Evolutionary conservation across 768 basidiomycete species (phyloP).

Genomic region (Rhodotorula kratochvilovae): DNA sequence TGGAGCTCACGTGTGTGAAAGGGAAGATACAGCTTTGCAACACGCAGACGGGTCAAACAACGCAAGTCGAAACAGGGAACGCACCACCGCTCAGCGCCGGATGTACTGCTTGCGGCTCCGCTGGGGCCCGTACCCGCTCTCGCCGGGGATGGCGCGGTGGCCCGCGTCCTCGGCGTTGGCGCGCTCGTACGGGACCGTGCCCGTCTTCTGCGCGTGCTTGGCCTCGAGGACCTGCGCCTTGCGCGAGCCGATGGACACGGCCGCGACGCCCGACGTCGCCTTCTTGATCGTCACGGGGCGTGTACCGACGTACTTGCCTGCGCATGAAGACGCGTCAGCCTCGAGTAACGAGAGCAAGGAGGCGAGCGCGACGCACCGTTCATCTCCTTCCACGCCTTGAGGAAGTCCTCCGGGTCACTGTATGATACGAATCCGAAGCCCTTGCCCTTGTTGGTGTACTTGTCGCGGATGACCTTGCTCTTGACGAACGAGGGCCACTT

Average conservation of each 20-base stretch:
- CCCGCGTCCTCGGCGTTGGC: slow-evolving; percentile 35
- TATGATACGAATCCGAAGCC: slow-evolving; percentile 91
- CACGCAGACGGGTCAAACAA: background rate
- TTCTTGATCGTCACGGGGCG: slow-evolving; percentile 95
- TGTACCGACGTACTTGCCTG: slow-evolving; percentile 89
- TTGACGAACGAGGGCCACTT: slow-evolving; percentile 89
- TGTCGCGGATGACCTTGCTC: slow-evolving; percentile 89
- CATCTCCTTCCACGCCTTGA: slow-evolving; percentile 99
- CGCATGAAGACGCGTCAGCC: too few species aligned
- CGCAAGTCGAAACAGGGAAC: background rate
- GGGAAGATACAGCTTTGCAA: background rate
- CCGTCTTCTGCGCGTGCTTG: slow-evolving; percentile 65
- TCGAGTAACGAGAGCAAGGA: too few species aligned
- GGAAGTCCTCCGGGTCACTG: slow-evolving; percentile 94
- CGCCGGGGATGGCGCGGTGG: slow-evolving; percentile 19
- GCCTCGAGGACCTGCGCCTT: slow-evolving; percentile 86
- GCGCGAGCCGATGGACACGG: slow-evolving; percentile 86
- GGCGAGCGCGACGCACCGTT: slow-evolving; percentile 61
- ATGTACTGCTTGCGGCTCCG: slow-evolving; percentile 37
- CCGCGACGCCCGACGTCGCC: slow-evolving; percentile 75
- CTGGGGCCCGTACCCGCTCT: slow-evolving; percentile 37
- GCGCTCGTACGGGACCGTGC: slow-evolving; percentile 32
- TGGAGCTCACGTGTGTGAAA: too few species aligned
- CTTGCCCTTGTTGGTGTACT: slow-evolving; percentile 91
- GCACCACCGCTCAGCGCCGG: slow-evolving; percentile 8